Base-by-base conservation (phyloP, 2,329 filamentous ascomycete genomes). In the Verticillium albo-atrum region DNA sequence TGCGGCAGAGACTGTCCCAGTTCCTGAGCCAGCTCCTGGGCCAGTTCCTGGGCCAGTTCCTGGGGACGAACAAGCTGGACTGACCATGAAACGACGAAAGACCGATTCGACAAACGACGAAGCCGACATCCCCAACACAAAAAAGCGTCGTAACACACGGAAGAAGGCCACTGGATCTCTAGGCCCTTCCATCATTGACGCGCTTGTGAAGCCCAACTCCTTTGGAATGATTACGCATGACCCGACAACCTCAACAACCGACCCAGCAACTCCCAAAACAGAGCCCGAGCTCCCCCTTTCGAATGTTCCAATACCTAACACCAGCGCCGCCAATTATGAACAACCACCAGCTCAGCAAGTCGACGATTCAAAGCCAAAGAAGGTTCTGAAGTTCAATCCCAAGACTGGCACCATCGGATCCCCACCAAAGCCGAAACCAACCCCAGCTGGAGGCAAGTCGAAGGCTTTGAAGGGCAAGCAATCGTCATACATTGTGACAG, bases 361-460 rank as follows among this genome's bases (percentile, higher is more conserved):
- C 23, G 53, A 58, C 7, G 60, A 63, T 23, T 3, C 59, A 12
- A 78, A 76, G 56, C 74, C 78, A 1, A 78, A 75, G 51, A 86
- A 82, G 63, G 64, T 88, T 1, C 70, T 88, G 23, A 80, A 75
- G 61, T 78, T 87, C 65, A 87, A 88, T 62, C 77, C 78, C 1
- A 83, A 79, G 61, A 88, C 85, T 1, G 85, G 85, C 5, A 88
- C 85, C 2, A 80, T 88, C 55, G 84, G 85, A 4, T 84, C 85
- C 4, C 84, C 86, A 0, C 85, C 85, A 0, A 82, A 79, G 54
- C 75, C 78, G 3, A 89, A 86, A 64, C 67, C 68, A 1, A 54
- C 62, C 51, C 65, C 56, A 56, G 64, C 63, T 59, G 63, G 17
- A 37, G 20, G 28, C 32, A 68, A 27, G 55, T 30, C 50, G 20